Evolutionary conservation across 2,329 filamentous ascomycete species (phyloP).

Genomic region (Penicillium sp.): DNA sequence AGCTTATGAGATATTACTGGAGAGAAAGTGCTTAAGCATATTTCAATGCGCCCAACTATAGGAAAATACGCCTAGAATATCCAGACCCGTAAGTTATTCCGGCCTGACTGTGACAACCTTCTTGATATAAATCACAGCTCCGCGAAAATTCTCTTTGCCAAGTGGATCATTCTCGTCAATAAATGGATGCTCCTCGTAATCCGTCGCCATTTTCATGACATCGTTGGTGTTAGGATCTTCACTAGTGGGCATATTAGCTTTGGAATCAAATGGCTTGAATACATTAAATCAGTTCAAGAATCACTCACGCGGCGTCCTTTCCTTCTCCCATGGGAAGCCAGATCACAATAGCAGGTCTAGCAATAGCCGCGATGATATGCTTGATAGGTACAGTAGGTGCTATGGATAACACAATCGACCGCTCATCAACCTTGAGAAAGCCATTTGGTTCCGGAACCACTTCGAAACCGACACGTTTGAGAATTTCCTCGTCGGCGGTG

Average conservation of each 20-base stretch:
- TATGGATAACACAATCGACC: slow-evolving; percentile 39
- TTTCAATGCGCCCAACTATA: not conserved
- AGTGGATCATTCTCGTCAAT: not conserved
- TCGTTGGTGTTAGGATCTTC: slow-evolving; percentile 24
- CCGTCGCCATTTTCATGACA: slow-evolving; percentile 19
- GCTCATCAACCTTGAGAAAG: slow-evolving; percentile 27
- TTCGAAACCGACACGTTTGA: too few species aligned
- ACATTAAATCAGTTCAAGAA: not conserved
- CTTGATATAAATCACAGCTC: not conserved
- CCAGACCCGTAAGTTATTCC: too few species aligned
- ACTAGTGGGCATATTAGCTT: slow-evolving; percentile 7
- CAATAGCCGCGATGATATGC: slow-evolving; percentile 41
- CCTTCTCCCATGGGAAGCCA: slow-evolving; percentile 15
- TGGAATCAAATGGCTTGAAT: not conserved
- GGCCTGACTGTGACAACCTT: too few species aligned
- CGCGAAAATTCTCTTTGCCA: not conserved
- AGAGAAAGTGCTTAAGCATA: not conserved
- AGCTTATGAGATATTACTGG: too few species aligned
- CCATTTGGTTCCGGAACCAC: too few species aligned
- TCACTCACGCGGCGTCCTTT: not conserved
- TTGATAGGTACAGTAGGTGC: slow-evolving; percentile 36
- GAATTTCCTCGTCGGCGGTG: too few species aligned
- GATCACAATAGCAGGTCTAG: slow-evolving; percentile 34
- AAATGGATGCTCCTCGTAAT: too few species aligned
- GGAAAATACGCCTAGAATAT: not conserved